Evolutionary conservation across 2,329 filamentous ascomycete genomes (phyloP).

Genomic region (Pezicula rhizophila): DNA sequence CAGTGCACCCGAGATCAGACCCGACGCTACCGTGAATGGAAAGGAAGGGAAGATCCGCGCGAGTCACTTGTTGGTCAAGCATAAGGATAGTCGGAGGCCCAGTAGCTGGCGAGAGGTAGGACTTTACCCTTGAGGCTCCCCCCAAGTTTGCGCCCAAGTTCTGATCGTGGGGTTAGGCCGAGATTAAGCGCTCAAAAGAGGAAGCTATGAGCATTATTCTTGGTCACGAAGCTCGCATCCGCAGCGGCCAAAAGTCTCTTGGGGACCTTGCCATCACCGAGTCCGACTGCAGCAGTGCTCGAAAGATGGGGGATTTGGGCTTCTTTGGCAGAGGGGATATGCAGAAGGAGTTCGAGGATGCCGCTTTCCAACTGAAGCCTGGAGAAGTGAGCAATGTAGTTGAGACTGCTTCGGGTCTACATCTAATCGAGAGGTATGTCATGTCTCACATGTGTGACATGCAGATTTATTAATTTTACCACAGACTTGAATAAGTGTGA

Average conservation of each 20-base stretch:
- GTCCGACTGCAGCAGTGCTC: constrained; percentile 91
- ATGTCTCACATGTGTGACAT: not conserved
- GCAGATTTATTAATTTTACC: constrained; percentile 8
- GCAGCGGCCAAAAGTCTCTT: constrained; percentile 59
- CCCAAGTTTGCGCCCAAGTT: constrained; percentile 2
- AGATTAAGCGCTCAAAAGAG: constrained; percentile 83
- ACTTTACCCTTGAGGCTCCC: constrained; percentile 3
- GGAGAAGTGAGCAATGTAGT: constrained; percentile 84
- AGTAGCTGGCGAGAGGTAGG: constrained; percentile 82
- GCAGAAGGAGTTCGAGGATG: constrained; percentile 98
- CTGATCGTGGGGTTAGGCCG: constrained; percentile 37
- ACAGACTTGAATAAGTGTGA: constrained; percentile 10
- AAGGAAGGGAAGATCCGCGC: constrained; percentile 76
- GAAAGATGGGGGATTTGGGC: constrained; percentile 89
- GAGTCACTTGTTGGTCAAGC: constrained; percentile 91
- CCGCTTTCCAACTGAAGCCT: constrained; percentile 81
- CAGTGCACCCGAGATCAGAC: constrained; percentile 47
- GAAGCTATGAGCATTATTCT: constrained; percentile 76
- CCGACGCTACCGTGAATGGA: constrained; percentile 26
- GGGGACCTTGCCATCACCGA: constrained; percentile 83
- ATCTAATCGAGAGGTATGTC: constrained; percentile 83
- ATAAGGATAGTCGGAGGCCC: constrained; percentile 78
- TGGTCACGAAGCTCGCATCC: constrained; percentile 70
- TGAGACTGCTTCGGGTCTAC: constrained; percentile 87
- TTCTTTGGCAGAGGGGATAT: constrained; percentile 94